A percentile compares a stretch with the other conserved stretches of the same genome.
Evolutionary conservation across 371 early-diverging fungal genomes (phyloP).

Genomic region (Batkoa obscura): DNA sequence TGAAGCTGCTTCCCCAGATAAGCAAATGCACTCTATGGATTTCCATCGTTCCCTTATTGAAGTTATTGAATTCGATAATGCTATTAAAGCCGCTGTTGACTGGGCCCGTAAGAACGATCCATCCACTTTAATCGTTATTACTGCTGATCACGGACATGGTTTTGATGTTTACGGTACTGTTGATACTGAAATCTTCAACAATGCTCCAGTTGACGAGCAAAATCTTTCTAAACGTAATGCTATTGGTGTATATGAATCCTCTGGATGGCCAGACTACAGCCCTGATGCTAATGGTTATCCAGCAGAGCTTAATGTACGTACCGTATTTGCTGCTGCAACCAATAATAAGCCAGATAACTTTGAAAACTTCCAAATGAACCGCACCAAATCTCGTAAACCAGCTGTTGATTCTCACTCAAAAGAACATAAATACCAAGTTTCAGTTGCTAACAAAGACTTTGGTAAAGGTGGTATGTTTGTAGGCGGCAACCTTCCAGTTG

Average conservation of each 20-base stretch:
- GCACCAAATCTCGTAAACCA: conserved; percentile 20
- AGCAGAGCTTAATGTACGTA: conserved; percentile 32
- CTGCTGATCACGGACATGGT: conserved; percentile 51
- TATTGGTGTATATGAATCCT: conserved; percentile 35
- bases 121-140: conserved; percentile 43
- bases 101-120: conserved; percentile 35
- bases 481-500: conserved; percentile 17
- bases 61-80: conserved; percentile 45
- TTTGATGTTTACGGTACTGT: conserved; percentile 55
- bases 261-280: conserved; percentile 51
- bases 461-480: conserved; percentile 20
- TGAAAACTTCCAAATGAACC: conserved; percentile 33
- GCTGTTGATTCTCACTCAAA: conserved; percentile 8
- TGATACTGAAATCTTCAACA: conserved; percentile 23
- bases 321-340: conserved; percentile 38
- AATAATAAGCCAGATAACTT: conserved; percentile 30
- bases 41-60: conserved; percentile 49
- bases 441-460: conserved; percentile 17
- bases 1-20: conserved; percentile 57
- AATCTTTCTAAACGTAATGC: conserved; percentile 28
- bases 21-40: conserved; percentile 48
- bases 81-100: conserved; percentile 34
- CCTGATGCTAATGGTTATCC: conserved; percentile 44
- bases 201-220: conserved; percentile 7
- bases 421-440: conserved; percentile 8